Evolutionary conservation across 2,329 filamentous ascomycete species (phyloP).

Genomic region (Trichoderma arundinaceum): DNA sequence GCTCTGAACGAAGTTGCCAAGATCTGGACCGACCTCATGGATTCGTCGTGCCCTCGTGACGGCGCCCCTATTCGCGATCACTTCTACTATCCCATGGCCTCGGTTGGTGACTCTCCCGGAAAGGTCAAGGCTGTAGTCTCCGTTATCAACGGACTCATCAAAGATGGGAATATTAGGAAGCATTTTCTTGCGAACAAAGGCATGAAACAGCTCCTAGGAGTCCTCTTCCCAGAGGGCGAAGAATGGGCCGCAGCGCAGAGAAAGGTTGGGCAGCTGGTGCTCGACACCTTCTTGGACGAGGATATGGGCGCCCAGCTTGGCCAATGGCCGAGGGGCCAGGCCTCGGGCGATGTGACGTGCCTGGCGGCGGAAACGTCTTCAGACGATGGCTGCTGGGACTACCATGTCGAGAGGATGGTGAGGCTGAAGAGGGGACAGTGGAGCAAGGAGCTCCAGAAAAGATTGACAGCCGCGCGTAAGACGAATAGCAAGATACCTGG

Average conservation of each 20-base stretch:
- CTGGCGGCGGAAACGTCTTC: constrained; percentile 40
- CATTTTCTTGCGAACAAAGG: constrained; percentile 62
- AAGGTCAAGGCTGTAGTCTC: constrained; percentile 51
- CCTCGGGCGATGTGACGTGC: constrained; percentile 47
- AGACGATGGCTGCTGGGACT: constrained; percentile 64
- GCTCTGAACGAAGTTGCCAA: constrained; percentile 59
- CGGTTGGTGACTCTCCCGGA: constrained; percentile 38
- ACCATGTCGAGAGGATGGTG: constrained; percentile 52
- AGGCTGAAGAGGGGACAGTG: constrained; percentile 51
- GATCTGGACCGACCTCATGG: constrained; percentile 53
- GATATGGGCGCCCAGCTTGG: constrained; percentile 64
- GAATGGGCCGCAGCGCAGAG: constrained; percentile 58
- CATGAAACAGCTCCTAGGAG: constrained; percentile 59
- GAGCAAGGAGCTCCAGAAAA: constrained; percentile 51
- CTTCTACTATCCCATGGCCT: constrained; percentile 51
- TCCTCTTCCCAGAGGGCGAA: constrained; percentile 55
- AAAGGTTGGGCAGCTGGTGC: constrained; percentile 63
- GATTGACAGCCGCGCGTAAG: constrained; percentile 45
- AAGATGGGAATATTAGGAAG: constrained; percentile 56
- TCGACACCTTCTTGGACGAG: constrained; percentile 70
- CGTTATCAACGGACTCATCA: constrained; percentile 62
- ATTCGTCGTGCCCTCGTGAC: constrained; percentile 45
- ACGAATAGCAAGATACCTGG: constrained; percentile 36
- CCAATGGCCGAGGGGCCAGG: constrained; percentile 57
- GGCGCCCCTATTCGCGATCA: constrained; percentile 43